Conservation (phyloP, 176 grass and related monocot genomes). For the Eragrostis nindensis region DNA sequence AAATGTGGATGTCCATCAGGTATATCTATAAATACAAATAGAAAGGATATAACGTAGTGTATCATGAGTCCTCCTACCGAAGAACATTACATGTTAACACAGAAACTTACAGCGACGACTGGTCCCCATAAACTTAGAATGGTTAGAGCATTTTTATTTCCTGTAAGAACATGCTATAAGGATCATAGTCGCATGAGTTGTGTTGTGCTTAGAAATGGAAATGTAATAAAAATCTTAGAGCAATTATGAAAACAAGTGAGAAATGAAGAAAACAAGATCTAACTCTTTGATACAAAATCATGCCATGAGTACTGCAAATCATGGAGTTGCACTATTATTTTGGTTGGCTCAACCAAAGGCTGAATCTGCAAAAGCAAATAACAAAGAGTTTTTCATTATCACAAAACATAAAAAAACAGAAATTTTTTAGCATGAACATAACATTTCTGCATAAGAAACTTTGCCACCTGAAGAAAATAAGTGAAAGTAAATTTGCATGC, state of each 20-base stretch:
- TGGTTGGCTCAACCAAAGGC: conserved; percentile 81
- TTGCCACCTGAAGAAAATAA: conserved; percentile 96
- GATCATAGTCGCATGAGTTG: not conserved
- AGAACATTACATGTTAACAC: conserved; percentile 16
- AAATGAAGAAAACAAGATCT: conserved; percentile 37
- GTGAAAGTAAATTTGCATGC: conserved; percentile 92
- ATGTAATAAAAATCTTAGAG: not conserved
- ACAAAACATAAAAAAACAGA: conserved; percentile 22
- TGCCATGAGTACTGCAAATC: conserved; percentile 88
- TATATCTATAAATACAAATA: conserved; percentile 72
- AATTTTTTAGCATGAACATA: conserved; percentile 19
- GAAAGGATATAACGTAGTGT: conserved; percentile 16
- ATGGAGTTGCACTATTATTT: conserved; percentile 65
- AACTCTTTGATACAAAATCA: conserved; percentile 89
- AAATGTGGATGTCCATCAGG: conserved; percentile 96
- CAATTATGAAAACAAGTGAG: not conserved
- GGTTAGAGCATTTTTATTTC: conserved; percentile 95
- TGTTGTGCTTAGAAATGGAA: conserved; percentile 20
- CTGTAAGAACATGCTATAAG: conserved; percentile 51
- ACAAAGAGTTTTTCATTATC: conserved; percentile 14
- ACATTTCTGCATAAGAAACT: too few species aligned
- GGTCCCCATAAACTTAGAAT: conserved; percentile 91
- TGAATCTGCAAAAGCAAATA: conserved; percentile 65
- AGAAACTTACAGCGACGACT: conserved; percentile 82
- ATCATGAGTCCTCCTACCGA: not conserved